Evolutionary conservation across 1,139 yeast species (phyloP).

Genomic region (Candida mesenterica): DNA sequence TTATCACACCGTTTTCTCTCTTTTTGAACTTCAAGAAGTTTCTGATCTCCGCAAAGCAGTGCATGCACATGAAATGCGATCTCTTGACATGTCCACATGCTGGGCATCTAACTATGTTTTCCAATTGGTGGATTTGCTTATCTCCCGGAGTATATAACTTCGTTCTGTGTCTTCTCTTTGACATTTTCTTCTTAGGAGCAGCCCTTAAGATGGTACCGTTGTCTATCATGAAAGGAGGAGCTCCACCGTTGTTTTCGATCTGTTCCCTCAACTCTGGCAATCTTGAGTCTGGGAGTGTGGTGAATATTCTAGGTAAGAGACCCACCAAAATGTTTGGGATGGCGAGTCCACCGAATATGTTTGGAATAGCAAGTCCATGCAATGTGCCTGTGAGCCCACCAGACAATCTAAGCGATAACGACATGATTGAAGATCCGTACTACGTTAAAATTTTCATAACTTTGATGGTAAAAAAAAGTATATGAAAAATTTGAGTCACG

Average conservation of each 20-base stretch:
- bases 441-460: no score
- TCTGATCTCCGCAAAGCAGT: conserved; percentile 82
- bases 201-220: conserved; percentile 72
- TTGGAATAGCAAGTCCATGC: no score
- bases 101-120: conserved; percentile 85
- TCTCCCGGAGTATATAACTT: conserved; percentile 80
- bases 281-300: conserved; percentile 27
- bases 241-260: conserved; percentile 26
- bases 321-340: conserved; percentile 17
- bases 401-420: not conserved
- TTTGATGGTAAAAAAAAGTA: no score
- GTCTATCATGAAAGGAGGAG: conserved; percentile 41
- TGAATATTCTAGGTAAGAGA: conserved; percentile 23
- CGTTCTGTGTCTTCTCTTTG: conserved; percentile 82
- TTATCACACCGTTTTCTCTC: conserved; percentile 21
- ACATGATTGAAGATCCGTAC: no score
- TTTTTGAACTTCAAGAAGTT: conserved; percentile 61
- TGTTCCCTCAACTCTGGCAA: conserved; percentile 33
- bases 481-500: no score
- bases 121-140: conserved; percentile 73
- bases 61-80: conserved; percentile 88
- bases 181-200: conserved; percentile 90
- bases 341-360: conserved; percentile 12
- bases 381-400: no score
- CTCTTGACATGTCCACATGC: conserved; percentile 93